phyloP scores from a whole-genome alignment of 768 basidiomycete species.

The Hortiboletus flavorubellus region DNA sequence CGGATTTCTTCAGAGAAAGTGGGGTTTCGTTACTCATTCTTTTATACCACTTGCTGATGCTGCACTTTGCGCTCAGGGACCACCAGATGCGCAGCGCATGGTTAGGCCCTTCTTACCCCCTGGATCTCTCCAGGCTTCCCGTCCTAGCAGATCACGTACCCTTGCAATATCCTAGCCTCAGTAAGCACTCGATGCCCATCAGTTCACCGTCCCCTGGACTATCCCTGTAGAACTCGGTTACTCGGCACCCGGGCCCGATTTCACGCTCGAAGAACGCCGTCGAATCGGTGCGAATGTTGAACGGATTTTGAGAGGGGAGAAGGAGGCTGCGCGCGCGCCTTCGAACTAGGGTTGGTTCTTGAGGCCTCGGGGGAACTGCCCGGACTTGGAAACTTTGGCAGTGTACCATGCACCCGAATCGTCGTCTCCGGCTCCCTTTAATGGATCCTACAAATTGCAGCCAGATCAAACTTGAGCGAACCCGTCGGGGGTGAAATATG shows the following conservation, averaged over 20 bases:
- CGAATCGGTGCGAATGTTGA: constrained; percentile 63
- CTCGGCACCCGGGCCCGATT: constrained; percentile 47
- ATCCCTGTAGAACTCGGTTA: constrained; percentile 59
- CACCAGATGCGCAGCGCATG: constrained; percentile 69
- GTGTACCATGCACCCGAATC: too few species aligned
- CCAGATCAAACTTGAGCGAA: too few species aligned
- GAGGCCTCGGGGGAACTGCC: too few species aligned
- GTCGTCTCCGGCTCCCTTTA: too few species aligned
- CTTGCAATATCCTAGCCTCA: constrained; percentile 62
- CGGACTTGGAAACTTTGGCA: too few species aligned
- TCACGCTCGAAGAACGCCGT: constrained; percentile 59
- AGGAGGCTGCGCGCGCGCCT: constrained; percentile 68
- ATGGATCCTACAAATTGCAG: too few species aligned
- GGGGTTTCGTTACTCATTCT: constrained; percentile 12
- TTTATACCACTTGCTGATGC: not conserved
- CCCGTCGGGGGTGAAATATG: too few species aligned
- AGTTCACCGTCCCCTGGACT: not conserved
- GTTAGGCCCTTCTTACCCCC: constrained; percentile 68
- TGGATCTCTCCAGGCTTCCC: constrained; percentile 59
- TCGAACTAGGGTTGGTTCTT: constrained; percentile 7
- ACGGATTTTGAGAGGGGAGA: constrained; percentile 52
- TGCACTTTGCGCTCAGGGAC: constrained; percentile 42
- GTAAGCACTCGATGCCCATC: constrained; percentile 36
- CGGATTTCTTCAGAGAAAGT: constrained; percentile 45
- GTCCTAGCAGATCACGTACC: constrained; percentile 53